Evolutionary conservation across 352 stramenopile genomes (phyloP).

Genomic region (Globisporangium okanoganense): DNA sequence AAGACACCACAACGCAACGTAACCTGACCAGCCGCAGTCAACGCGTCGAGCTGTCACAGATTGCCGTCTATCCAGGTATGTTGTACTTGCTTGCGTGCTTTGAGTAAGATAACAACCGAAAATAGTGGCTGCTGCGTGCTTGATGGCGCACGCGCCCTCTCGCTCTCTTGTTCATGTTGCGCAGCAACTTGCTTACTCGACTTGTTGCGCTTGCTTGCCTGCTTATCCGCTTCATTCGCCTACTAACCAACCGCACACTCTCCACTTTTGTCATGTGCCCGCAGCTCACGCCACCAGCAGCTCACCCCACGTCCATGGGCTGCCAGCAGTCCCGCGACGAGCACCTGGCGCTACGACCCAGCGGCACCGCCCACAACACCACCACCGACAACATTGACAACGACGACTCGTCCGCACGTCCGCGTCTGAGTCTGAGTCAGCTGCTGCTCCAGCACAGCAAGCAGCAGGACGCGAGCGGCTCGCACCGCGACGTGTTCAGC

Average conservation of each 20-base stretch:
- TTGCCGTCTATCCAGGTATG: not conserved
- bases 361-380: not conserved
- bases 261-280: not conserved
- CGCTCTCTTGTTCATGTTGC: not conserved
- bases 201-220: not conserved
- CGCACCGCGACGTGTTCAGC: conserved; percentile 81
- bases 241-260: no score
- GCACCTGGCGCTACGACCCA: conserved; percentile 21
- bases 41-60: conserved; percentile 3
- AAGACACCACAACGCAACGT: not conserved
- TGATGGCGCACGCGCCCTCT: not conserved
- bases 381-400: conserved; percentile 3
- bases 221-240: not conserved
- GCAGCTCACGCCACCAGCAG: not conserved
- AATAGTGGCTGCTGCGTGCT: conserved; percentile 1
- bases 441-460: conserved; percentile 54
- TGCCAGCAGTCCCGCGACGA: conserved; percentile 61
- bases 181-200: not conserved
- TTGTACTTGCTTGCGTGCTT: not conserved
- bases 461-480: conserved; percentile 33
- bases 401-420: conserved; percentile 17
- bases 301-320: conserved; percentile 29
- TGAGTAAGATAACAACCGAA: no score
- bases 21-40: not conserved
- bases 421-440: conserved; percentile 47